These are phyloP conservation scores for Pneumocystis sp. DNA, from an alignment of 1,139 yeast species.

Conservation along the genomic window DNA sequence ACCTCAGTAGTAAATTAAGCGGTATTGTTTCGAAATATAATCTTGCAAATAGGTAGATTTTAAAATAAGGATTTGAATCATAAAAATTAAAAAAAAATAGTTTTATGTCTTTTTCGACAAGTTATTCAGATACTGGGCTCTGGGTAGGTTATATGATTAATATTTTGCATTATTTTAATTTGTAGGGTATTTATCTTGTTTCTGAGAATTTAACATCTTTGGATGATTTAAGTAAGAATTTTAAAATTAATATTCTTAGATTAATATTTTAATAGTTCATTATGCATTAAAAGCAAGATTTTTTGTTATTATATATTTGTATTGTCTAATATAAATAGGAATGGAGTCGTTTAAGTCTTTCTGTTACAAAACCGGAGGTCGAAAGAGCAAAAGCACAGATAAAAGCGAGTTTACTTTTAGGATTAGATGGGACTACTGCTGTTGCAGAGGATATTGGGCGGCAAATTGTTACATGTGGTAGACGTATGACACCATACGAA, in stretches of 20 bases:
- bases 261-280: neutral
- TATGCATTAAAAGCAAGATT: neutral
- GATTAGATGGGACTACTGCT: conserved; percentile 89
- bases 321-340: conserved; percentile 31
- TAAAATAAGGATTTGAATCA: neutral
- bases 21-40: conserved; percentile 59
- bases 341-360: conserved; percentile 73
- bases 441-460: conserved; percentile 97
- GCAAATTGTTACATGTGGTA: conserved; percentile 89
- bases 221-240: conserved; percentile 55
- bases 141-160: conserved; percentile 31
- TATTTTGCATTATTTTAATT: neutral
- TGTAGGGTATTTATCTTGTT: conserved; percentile 65
- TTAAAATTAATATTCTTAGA: conserved; percentile 25
- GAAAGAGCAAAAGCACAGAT: conserved; percentile 88
- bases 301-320: neutral
- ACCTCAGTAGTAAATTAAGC: conserved; percentile 76
- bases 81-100: conserved; percentile 25
- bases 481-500: conserved; percentile 78
- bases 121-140: conserved; percentile 91
- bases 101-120: conserved; percentile 90
- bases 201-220: conserved; percentile 59
- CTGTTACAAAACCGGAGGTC: conserved; percentile 75
- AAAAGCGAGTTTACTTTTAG: conserved; percentile 76
- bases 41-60: conserved; percentile 42